Evolutionary conservation across 1,284 basidiomycete genomes (phyloP).

Genomic region (Veloboletus limbatus): DNA sequence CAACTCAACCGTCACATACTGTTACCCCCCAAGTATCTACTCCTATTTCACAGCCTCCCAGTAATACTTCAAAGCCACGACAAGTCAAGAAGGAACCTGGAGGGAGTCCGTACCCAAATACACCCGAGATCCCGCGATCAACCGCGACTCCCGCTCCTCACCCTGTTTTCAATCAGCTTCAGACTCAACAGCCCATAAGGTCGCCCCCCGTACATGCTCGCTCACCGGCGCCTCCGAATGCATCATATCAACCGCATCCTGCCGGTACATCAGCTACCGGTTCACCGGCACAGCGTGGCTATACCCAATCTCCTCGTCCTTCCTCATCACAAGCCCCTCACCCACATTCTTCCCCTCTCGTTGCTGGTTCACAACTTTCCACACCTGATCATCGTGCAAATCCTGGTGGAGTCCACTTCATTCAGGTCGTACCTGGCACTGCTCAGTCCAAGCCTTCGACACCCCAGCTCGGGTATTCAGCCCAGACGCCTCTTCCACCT

Average conservation of each 20-base stretch:
- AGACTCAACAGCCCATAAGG: constrained; percentile 24
- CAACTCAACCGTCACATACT: constrained; percentile 18
- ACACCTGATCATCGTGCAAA: constrained; percentile 29
- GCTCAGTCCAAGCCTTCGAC: constrained; percentile 32
- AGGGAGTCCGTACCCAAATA: constrained; percentile 26
- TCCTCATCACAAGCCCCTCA: constrained; percentile 32
- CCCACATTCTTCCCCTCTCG: constrained; percentile 31
- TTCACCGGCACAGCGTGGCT: constrained; percentile 34
- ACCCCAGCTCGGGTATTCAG: constrained; percentile 25
- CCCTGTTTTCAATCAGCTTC: constrained; percentile 34
- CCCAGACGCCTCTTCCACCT: constrained; percentile 15
- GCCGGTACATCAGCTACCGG: constrained; percentile 16
- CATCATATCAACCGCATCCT: constrained; percentile 23
- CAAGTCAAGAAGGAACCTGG: constrained; percentile 31
- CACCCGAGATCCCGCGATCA: constrained; percentile 31
- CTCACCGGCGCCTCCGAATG: constrained; percentile 25
- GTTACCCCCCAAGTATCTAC: constrained; percentile 17
- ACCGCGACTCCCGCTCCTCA: constrained; percentile 32
- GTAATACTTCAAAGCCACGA: constrained; percentile 24
- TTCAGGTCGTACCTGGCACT: constrained; percentile 23
- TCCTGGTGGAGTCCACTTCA: constrained; percentile 31
- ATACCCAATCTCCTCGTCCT: constrained; percentile 35
- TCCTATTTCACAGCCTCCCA: constrained; percentile 20
- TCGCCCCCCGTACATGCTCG: constrained; percentile 32
- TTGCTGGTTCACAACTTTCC: constrained; percentile 31